A percentile compares a stretch with the other conserved stretches of the same genome.
Conservation (phyloP, 495 filamentous ascomycete species). For the Penicillium herquei region DNA sequence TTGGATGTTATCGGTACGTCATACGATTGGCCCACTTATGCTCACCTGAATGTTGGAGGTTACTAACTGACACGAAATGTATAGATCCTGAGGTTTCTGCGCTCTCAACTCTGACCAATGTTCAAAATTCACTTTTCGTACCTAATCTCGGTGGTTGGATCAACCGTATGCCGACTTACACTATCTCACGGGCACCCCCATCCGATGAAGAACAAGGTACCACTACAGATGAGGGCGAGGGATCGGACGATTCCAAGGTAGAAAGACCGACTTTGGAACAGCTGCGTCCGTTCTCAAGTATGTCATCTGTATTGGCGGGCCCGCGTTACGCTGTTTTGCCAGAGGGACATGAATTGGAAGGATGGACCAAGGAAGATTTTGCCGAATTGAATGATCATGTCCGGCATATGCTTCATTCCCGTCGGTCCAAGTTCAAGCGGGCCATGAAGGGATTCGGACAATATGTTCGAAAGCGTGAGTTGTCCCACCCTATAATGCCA, state of each 20-base stretch:
- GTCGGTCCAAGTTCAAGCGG: conserved; percentile 70
- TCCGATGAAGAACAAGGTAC: conserved; percentile 32
- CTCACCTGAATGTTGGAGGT: not conserved
- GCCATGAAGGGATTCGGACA: conserved; percentile 71
- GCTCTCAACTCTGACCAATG: conserved; percentile 72
- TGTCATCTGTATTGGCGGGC: conserved; percentile 33
- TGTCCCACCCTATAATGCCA: not conserved
- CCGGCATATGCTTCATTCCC: conserved; percentile 77
- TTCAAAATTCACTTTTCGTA: conserved; percentile 76
- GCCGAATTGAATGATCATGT: conserved; percentile 76
- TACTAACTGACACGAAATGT: not conserved
- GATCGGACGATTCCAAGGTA: conserved; percentile 22
- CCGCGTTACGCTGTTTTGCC: conserved; percentile 42
- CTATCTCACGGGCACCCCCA: conserved; percentile 53
- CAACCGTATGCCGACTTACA: conserved; percentile 73
- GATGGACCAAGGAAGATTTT: conserved; percentile 68
- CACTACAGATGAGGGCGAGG: conserved; percentile 30
- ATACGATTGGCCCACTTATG: not conserved
- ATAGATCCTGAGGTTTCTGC: conserved; percentile 73
- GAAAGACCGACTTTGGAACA: conserved; percentile 29
- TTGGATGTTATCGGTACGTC: conserved; percentile 68
- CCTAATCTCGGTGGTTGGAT: conserved; percentile 65
- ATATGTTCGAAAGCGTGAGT: conserved; percentile 65
- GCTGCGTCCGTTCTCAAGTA: conserved; percentile 27
- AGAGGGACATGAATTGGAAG: conserved; percentile 62